Conservation (phyloP, 441 rosid genomes). For the Gossypium davidsonii region DNA sequence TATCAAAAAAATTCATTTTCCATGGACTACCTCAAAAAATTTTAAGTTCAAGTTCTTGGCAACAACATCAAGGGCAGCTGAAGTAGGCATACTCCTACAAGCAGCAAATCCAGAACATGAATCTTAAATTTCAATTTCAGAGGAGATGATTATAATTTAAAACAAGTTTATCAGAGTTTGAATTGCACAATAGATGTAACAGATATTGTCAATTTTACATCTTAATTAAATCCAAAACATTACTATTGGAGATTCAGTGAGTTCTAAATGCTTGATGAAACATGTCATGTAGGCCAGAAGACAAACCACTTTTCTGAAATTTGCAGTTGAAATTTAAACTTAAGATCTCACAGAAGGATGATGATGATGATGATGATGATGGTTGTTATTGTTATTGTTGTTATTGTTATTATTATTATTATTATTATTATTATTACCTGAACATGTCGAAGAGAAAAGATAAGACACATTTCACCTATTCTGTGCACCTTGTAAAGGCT, state of each 20-base stretch:
- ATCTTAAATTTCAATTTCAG: neutral
- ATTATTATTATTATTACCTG: neutral
- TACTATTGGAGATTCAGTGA: neutral
- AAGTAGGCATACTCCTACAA: slow-evolving; percentile 98
- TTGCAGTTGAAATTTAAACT: neutral
- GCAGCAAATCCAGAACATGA: neutral
- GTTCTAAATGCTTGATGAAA: neutral
- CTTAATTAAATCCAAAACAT: neutral
- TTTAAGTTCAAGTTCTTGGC: slow-evolving; percentile 74
- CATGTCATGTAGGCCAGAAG: neutral
- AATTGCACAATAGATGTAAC: neutral
- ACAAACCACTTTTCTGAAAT: neutral
- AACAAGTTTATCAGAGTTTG: neutral
- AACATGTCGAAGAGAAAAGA: neutral
- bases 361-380: neutral
- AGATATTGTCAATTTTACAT: neutral
- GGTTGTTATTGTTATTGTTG: too few species aligned
- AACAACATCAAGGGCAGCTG: slow-evolving; percentile 97
- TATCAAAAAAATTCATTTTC: neutral
- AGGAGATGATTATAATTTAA: neutral
- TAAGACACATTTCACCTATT: neutral
- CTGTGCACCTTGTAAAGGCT: neutral
- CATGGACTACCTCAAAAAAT: slow-evolving; percentile 75
- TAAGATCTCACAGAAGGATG: neutral
- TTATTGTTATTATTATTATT: too few species aligned